Base-by-base conservation (phyloP, 1,284 basidiomycete genomes). In the Ceratobasidium sp. region DNA sequence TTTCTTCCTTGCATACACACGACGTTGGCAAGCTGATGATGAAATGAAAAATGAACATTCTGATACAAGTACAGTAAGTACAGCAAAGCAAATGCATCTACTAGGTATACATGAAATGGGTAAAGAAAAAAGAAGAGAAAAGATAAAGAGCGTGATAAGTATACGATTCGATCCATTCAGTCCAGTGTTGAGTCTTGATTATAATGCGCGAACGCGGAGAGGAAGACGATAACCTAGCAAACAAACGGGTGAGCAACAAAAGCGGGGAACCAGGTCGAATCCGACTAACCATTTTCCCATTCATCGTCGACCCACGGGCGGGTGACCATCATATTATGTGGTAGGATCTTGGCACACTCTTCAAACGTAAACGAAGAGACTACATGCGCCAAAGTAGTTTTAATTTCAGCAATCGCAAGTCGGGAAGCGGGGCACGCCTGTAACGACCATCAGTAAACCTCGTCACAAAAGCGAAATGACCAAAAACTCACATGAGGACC, bases 381-480 rank as follows among this genome's bases (percentile, higher is more conserved):
- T 54, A 86, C 78, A 7, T 84, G 83, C 70, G 85, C 85, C 30
- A 86, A 78, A 27, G 85, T 83, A 5, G 82, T 83, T 80, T 85
- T 85, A 79, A 86, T 87, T 80, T 94, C 92, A 35, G 87, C 87
- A 62, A 94, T 81, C 7, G 92, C 91, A 81, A 94, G 93, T 80
- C 88, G 88, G 83, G 90, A 93, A 7, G 92, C 92, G 80, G 93
- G 92, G 82, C 92, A 93, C 54, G 90, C 90, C 75, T 93, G 85
- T 79, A 14, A 86, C 82, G 78, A 7, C 20, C 85, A 87, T 75
- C 88, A 89, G 79, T 87, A 88, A 65, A 81, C 82, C 92, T 84
- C 30, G 5, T 35, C 12, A 65, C 30, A 18, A 27, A 59, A 41
- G 23, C 30, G 18, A 30, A 57, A 57, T 46, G 30, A 12, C 33